Evolutionary conservation across 2,329 filamentous ascomycete genomes (phyloP), one percentile per base, ranked within the genome.

Genomic region (Exophiala spinifera): DNA sequence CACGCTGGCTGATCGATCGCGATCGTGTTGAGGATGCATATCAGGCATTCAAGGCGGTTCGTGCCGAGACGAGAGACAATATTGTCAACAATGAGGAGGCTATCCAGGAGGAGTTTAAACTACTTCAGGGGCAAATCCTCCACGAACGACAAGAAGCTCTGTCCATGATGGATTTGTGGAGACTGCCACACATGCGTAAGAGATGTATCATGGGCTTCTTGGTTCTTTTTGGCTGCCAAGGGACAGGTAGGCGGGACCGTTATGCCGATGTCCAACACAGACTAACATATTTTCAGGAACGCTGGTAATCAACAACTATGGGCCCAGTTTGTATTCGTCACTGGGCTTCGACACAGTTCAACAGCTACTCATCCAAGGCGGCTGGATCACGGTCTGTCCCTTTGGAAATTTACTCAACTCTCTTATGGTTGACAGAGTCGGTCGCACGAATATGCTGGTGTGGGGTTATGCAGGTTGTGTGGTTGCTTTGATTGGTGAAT

Each of bases 391-490:
- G n/a, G 52, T 59, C 23, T 56, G 56, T 36, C 53, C 53, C 8
- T 47, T 56, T 15, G 53, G 56, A 7, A 59, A 59, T 43, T 17
- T 40, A 17, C 17, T 59, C 47, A 56, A 56, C 21, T 43, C 53
- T 5, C 53, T 56, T 14, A 25, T 59, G 5, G 56, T 59, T 14
- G 56, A 59, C 34, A 37, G 28, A 31, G 13, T 59, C 17, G 56
- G 56, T 19, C 49, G 58, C 23, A 48, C 36, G 14, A 46, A 47
- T 3, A 37, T 49, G 47, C 23, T 57, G n/a, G 31, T 70, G 65
- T 55, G 71, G 67, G 69, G 70, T 66, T 40, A 65, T 67, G n/a
- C 62, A 66, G 23, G 62, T 55, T 34, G 65, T 66, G 17, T 62
- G 49, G 59, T 71, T 31, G 69, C 69, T 51, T 45, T 63, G 17